A percentile compares a stretch with the other conserved stretches of the same genome.
Evolutionary conservation across 495 filamentous ascomycete genomes (phyloP).

Genomic region (Glarea lozoyensis): DNA sequence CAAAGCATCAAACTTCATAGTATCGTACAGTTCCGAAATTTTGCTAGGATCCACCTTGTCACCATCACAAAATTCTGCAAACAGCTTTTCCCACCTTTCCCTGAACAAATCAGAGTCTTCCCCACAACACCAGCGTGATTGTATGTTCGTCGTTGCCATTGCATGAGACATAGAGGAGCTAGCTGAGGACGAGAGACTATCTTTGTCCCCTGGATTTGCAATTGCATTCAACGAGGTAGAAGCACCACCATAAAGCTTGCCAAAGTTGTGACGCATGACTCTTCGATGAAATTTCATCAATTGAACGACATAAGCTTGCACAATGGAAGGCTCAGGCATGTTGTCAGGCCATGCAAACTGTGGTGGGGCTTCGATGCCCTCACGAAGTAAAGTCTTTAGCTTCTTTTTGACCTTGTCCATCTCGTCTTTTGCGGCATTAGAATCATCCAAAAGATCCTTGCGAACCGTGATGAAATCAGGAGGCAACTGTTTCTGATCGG

Average conservation of each 20-base stretch:
- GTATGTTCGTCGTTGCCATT: slow-evolving; percentile 56
- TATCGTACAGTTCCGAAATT: slow-evolving; percentile 95
- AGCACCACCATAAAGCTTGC: slow-evolving; percentile 58
- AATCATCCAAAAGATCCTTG: slow-evolving; percentile 93
- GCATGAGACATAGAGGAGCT: slow-evolving; percentile 43
- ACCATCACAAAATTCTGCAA: slow-evolving; percentile 88
- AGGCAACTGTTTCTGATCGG: slow-evolving; percentile 76
- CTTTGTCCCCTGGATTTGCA: slow-evolving; percentile 35
- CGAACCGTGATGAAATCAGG: slow-evolving; percentile 78
- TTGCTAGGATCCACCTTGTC: slow-evolving; percentile 98
- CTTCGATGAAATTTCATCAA: slow-evolving; percentile 95
- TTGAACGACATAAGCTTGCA: slow-evolving; percentile 84
- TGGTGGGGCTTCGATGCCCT: slow-evolving; percentile 78
- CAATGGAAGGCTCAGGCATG: slow-evolving; percentile 84
- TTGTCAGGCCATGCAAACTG: slow-evolving; percentile 98
- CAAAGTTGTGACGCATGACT: slow-evolving; percentile 89
- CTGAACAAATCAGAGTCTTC: slow-evolving; percentile 92
- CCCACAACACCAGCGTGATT: slow-evolving; percentile 90
- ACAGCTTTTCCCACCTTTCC: slow-evolving; percentile 98
- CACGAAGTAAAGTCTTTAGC: slow-evolving; percentile 79
- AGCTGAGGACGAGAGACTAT: slow-evolving; percentile 29
- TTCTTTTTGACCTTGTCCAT: slow-evolving; percentile 99
- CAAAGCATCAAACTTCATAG: slow-evolving; percentile 97
- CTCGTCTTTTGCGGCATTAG: slow-evolving; percentile 97
- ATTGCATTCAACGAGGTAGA: slow-evolving; percentile 49